Percentiles rank a stretch among this genome's conserved stretches.
phyloP scores from a whole-genome alignment of 345 rosid species.

The Eucalyptus erythrocorys region DNA sequence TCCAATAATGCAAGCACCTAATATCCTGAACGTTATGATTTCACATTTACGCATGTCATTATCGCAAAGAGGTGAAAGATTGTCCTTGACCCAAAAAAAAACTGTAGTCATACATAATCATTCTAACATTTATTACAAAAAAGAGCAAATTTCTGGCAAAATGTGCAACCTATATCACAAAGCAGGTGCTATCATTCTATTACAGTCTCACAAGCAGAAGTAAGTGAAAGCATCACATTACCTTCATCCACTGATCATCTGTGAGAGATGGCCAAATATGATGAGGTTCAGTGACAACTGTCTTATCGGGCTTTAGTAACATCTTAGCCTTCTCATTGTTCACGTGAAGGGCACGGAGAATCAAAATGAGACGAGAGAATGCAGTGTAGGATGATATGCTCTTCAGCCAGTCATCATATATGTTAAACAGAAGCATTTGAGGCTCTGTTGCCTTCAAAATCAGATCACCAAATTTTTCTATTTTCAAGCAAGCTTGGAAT shows the following conservation, averaged over 20 bases:
- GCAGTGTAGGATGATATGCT: slow-evolving; percentile 96
- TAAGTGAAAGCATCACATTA: neutral
- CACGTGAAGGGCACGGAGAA: slow-evolving; percentile 96
- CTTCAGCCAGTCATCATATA: slow-evolving; percentile 96
- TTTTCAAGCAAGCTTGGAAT: slow-evolving; percentile 94
- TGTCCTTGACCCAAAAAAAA: neutral
- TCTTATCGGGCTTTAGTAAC: slow-evolving; percentile 88
- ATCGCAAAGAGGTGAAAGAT: neutral
- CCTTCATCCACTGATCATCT: neutral
- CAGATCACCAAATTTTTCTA: slow-evolving; percentile 22
- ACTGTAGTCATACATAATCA: neutral
- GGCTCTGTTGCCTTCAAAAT: slow-evolving; percentile 10
- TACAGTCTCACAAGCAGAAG: neutral
- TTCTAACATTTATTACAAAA: neutral
- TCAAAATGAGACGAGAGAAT: slow-evolving; percentile 87
- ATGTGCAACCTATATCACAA: neutral
- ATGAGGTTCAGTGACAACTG: slow-evolving; percentile 74
- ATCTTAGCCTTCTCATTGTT: slow-evolving; percentile 97
- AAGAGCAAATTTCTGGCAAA: neutral
- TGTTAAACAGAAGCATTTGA: slow-evolving; percentile 45
- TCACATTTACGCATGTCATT: neutral
- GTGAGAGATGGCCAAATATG: slow-evolving; percentile 84
- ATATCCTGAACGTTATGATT: neutral
- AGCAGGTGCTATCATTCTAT: neutral
- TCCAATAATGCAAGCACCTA: neutral